A percentile compares a stretch with the other conserved stretches of the same genome.
Evolutionary conservation across 768 basidiomycete species (phyloP).

Genomic region (Boletus pseudo-olivaceus): DNA sequence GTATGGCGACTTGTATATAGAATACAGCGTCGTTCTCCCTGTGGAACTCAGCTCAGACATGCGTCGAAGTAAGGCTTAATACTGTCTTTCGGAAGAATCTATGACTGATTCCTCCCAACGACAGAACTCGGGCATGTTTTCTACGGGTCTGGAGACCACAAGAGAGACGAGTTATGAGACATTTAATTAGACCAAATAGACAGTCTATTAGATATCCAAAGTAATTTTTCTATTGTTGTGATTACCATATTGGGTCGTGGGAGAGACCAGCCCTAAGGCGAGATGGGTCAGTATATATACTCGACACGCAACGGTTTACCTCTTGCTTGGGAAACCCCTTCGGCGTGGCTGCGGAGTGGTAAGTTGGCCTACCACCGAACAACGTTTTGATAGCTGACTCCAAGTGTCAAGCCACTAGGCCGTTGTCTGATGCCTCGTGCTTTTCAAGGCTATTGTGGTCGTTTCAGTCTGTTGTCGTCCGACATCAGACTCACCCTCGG

Average conservation of each 20-base stretch:
- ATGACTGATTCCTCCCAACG: conserved; percentile 11
- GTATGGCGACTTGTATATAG: conserved; percentile 84
- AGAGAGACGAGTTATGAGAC: conserved; percentile 41
- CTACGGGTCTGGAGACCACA: conserved; percentile 32
- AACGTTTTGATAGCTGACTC: conserved; percentile 1
- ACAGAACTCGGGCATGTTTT: conserved; percentile 58
- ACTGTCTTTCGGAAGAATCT: neutral
- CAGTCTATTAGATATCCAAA: neutral
- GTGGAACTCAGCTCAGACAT: conserved; percentile 61
- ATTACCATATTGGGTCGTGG: conserved; percentile 17
- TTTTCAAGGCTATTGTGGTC: conserved; percentile 4
- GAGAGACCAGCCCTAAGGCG: conserved; percentile 32
- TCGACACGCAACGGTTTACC: neutral
- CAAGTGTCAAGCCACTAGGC: conserved; percentile 5
- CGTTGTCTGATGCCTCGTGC: conserved; percentile 18
- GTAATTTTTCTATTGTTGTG: neutral
- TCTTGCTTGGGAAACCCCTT: conserved; percentile 33
- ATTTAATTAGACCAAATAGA: conserved; percentile 4
- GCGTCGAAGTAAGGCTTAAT: conserved; percentile 63
- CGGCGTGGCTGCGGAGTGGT: conserved; percentile 21
- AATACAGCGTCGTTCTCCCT: conserved; percentile 92
- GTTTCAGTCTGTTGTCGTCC: neutral
- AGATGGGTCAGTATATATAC: conserved; percentile 12
- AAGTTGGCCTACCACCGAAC: neutral
- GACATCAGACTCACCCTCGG: neutral